Conservation (phyloP, 208 protist species). For the Acanthamoeba sp. region DNA sequence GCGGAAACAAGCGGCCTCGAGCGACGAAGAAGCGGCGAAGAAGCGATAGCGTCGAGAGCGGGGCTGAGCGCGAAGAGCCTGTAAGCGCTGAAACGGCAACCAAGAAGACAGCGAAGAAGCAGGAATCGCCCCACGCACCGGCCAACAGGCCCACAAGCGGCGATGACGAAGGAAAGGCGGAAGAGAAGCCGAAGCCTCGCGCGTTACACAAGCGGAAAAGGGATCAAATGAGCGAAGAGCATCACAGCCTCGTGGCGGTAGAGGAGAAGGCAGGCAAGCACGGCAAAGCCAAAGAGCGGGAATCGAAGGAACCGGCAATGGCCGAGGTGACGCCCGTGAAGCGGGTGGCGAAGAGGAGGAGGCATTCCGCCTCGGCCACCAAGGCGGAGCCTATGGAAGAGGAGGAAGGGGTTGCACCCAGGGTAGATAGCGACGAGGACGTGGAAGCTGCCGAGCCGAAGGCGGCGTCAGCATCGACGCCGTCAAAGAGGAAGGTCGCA, state of each 20-base stretch:
- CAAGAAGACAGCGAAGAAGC: neutral
- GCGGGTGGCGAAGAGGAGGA: neutral
- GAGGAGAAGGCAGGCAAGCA: neutral
- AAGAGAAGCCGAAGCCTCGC: neutral
- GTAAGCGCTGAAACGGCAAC: neutral
- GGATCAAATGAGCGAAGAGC: neutral
- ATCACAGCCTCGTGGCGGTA: too few species aligned
- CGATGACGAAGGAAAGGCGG: neutral
- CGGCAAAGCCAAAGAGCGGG: neutral
- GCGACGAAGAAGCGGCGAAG: slow-evolving; percentile 25
- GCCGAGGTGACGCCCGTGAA: neutral
- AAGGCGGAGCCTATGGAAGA: slow-evolving; percentile 1
- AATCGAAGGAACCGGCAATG: neutral
- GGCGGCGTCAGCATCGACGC: neutral
- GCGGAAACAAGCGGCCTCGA: neutral
- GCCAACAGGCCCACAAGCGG: neutral
- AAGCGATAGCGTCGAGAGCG: neutral
- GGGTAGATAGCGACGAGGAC: slow-evolving; percentile 35
- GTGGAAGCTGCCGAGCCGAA: neutral
- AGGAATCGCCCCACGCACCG: too few species aligned
- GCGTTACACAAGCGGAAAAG: neutral
- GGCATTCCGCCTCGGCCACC: neutral
- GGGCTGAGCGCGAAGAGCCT: neutral
- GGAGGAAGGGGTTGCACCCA: neutral
- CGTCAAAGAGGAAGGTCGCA: neutral